Evolutionary conservation across 2,329 filamentous ascomycete genomes (phyloP).

Genomic region (Fusarium fracticaudum): DNA sequence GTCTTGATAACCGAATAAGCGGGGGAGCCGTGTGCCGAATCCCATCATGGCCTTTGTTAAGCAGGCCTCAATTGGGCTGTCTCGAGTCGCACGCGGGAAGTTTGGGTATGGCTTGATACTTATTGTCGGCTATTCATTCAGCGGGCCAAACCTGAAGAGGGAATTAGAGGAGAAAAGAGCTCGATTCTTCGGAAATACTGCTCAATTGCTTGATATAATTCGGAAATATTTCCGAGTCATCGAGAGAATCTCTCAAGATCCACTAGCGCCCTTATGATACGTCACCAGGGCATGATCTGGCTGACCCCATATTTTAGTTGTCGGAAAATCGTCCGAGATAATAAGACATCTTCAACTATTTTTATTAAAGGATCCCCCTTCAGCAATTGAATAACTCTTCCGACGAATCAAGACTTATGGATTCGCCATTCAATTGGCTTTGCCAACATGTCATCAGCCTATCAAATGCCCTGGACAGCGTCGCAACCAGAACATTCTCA

Average conservation of each 20-base stretch:
- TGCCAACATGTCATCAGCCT: neutral
- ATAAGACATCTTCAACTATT: neutral
- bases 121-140: neutral
- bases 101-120: neutral
- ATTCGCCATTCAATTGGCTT: neutral
- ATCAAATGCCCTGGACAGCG: neutral
- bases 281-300: neutral
- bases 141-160: neutral
- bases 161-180: neutral
- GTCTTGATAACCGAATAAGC: constrained; percentile 13
- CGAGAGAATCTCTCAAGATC: neutral
- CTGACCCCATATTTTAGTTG: neutral
- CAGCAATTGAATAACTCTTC: neutral
- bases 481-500: neutral
- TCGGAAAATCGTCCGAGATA: neutral
- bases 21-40: constrained; percentile 17
- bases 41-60: neutral
- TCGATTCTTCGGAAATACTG: neutral
- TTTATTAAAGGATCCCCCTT: neutral
- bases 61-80: neutral
- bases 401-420: neutral
- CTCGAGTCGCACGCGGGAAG: neutral
- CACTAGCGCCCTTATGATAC: too few species aligned
- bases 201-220: neutral
- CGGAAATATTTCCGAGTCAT: neutral